These are phyloP conservation scores for Penicillium riverlandense DNA, from an alignment of 495 filamentous ascomycete genomes.

Conservation along the genomic window DNA sequence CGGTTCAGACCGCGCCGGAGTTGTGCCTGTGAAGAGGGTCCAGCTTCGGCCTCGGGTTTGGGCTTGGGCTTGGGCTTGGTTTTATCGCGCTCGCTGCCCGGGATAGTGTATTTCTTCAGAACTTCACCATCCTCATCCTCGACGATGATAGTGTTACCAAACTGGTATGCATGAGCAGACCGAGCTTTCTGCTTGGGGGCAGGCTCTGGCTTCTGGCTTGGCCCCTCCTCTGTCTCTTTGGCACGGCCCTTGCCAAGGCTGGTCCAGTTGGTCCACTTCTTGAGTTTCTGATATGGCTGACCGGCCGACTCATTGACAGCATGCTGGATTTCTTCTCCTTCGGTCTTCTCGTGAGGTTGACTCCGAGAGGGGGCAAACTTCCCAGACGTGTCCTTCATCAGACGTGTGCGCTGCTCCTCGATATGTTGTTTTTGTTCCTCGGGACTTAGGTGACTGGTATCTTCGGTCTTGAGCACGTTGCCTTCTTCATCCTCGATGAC, in stretches of 20 bases:
- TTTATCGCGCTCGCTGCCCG: slow-evolving; percentile 28
- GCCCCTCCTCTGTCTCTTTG: slow-evolving; percentile 11
- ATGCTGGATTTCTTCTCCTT: slow-evolving; percentile 37
- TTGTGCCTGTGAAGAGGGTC: slow-evolving; percentile 18
- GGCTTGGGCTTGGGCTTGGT: slow-evolving; percentile 10
- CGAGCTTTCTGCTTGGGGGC: slow-evolving; percentile 26
- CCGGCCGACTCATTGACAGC: slow-evolving; percentile 21
- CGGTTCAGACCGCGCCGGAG: slow-evolving; percentile 45
- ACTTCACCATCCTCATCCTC: slow-evolving; percentile 98
- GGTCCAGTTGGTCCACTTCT: slow-evolving; percentile 33
- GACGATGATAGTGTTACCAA: slow-evolving; percentile 94
- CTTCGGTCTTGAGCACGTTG: slow-evolving; percentile 61
- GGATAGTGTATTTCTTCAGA: slow-evolving; percentile 91
- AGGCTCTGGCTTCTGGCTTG: slow-evolving; percentile 15
- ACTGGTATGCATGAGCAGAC: slow-evolving; percentile 88
- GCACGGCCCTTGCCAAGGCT: slow-evolving; percentile 27
- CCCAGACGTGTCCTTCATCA: slow-evolving; percentile 49
- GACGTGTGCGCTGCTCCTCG: slow-evolving; percentile 49
- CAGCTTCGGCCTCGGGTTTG: slow-evolving; percentile 14
- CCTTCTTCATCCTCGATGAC: slow-evolving; percentile 84
- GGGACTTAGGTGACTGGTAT: slow-evolving; percentile 32
- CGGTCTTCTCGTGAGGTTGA: slow-evolving; percentile 37
- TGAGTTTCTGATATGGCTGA: slow-evolving; percentile 25
- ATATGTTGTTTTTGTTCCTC: slow-evolving; percentile 47
- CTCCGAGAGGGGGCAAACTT: slow-evolving; percentile 31